Conservation (phyloP, 192 early-diverging fungal species). For the Umbelopsis sp. region DNA sequence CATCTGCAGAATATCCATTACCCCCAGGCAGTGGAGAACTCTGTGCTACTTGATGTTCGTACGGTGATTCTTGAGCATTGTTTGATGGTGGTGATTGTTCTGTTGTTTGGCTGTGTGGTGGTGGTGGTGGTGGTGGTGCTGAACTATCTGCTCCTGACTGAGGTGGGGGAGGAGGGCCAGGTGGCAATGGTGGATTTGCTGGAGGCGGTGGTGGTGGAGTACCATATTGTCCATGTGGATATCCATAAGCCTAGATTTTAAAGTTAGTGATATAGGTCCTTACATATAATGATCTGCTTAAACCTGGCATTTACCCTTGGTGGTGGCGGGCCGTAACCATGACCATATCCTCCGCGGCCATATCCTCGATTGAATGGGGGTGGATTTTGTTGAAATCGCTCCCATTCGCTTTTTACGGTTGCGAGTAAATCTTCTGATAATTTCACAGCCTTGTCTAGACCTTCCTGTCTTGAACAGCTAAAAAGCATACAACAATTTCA, state of each 20-base stretch:
- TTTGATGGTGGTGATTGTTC: not conserved
- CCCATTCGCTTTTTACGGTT: slow-evolving; percentile 75
- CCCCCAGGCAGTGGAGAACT: not conserved
- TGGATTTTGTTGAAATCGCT: slow-evolving; percentile 44
- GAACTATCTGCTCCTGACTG: not conserved
- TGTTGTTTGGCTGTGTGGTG: not conserved
- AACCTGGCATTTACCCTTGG: not conserved
- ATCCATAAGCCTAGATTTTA: slow-evolving; percentile 18
- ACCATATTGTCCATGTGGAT: slow-evolving; percentile 19
- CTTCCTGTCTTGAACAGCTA: slow-evolving; percentile 66
- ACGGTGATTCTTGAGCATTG: not conserved
- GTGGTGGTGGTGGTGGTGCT: not conserved
- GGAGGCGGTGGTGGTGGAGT: slow-evolving; percentile 14
- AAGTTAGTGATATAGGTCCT: slow-evolving; percentile 7
- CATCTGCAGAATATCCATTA: not conserved
- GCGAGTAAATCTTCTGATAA: slow-evolving; percentile 78
- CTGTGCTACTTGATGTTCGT: not conserved
- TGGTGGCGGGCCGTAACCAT: slow-evolving; percentile 26
- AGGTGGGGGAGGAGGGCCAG: slow-evolving; percentile 25
- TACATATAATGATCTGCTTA: not conserved
- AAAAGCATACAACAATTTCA: slow-evolving; percentile 5
- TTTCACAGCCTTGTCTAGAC: slow-evolving; percentile 64
- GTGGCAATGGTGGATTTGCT: slow-evolving; percentile 19
- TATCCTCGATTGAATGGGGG: slow-evolving; percentile 32
- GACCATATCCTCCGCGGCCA: slow-evolving; percentile 29